Evolutionary conservation across 208 protist genomes (phyloP), one percentile per base, ranked within the genome.

Genomic region (Leishmania lainsoni): DNA sequence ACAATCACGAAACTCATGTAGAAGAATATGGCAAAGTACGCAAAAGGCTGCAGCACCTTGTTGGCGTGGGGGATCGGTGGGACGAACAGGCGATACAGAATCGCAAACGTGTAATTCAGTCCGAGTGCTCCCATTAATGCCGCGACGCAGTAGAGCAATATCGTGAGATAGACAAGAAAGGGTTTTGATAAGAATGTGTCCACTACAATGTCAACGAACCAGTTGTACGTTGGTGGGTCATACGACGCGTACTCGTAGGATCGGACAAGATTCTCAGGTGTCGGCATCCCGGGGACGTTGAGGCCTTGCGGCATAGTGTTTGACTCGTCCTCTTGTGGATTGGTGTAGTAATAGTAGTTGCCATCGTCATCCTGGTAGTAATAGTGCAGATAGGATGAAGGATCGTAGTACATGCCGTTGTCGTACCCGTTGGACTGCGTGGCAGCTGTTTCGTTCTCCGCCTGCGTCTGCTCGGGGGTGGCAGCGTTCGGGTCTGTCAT

Each of bases 191-290:
- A 84, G 86, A 98, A 98, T 6, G 88, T 94, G 66, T 95, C 91
- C 51, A 94, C 83, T 52, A 98, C 79, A 59, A 95, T 88, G 77
- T 96, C 92, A 16, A 85, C 84, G 79, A 96, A 94, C 90, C 90
- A 96, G 69, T 83, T 82, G 84, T 89, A 94, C 45, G 77, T 88
- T 48, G 79, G 85, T 42, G 94, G 94, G 58, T 89, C 89, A 84
- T 92, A 98, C 66, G 90, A 87, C 20, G 93, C 92, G 79, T 95
- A 93, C 82, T 96, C 93, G 70, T 92, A 90, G 2, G 89, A 90
- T 5, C 87, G 87, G 17, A 93, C 78, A 45, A 94, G 70, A 78
- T 90, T 94, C 42, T 82, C 72, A 9, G 83, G 63, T 8, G 80
- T 82, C 6, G 74, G 76, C 22, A 78, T 35, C 52, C 78, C 79